Percentiles rank a stretch among this genome's conserved stretches.
phyloP scores from a whole-genome alignment of 2,329 filamentous ascomycete genomes.

The Aspergillus ibericus region DNA sequence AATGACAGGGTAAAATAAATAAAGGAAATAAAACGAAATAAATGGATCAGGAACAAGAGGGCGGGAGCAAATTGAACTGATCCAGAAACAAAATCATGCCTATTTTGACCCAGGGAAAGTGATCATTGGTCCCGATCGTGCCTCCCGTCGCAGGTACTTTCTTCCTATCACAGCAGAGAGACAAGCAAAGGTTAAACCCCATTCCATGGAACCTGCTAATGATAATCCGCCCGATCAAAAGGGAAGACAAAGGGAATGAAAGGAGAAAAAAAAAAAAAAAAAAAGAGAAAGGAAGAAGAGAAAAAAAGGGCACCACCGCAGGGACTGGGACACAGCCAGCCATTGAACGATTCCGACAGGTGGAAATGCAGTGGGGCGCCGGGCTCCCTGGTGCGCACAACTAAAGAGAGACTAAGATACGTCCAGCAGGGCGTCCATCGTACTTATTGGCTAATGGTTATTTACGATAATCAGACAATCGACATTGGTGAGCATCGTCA shows the following conservation, averaged over 20 bases:
- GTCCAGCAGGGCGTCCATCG: neutral
- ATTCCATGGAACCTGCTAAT: neutral
- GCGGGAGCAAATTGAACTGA: neutral
- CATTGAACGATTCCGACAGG: constrained; percentile 9
- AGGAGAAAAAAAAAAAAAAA: neutral
- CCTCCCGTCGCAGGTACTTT: neutral
- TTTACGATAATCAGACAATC: constrained; percentile 5
- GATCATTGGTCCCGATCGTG: neutral
- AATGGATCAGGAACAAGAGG: neutral
- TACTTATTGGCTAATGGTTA: constrained; percentile 4
- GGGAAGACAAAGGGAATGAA: neutral
- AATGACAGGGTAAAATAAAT: neutral
- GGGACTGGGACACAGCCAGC: neutral
- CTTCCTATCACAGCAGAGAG: neutral
- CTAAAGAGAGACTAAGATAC: neutral
- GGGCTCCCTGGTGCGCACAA: neutral
- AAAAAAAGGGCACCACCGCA: neutral
- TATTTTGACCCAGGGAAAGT: neutral
- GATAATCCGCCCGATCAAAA: neutral
- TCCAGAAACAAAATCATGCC: too few relatives aligned
- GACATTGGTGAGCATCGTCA: neutral
- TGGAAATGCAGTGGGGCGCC: neutral
- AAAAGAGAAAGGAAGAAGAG: neutral
- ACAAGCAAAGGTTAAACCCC: neutral
- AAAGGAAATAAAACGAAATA: neutral